phyloP scores from a whole-genome alignment of 2,329 filamentous ascomycete genomes.

The Colletotrichum sp. region DNA sequence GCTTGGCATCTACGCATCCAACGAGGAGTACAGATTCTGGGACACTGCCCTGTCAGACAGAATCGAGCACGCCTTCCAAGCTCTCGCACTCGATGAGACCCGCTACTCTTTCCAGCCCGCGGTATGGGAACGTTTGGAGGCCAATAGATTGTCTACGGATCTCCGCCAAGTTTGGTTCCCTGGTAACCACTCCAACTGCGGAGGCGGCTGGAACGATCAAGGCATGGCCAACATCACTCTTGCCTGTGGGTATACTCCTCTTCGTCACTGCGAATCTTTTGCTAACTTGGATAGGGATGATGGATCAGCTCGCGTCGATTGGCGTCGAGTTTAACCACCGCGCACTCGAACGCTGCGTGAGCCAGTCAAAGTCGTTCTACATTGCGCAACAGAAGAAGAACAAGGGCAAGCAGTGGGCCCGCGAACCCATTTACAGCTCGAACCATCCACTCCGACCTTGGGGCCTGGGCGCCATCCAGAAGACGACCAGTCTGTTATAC shows the following conservation, averaged over 20 bases:
- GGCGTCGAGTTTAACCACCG: constrained; percentile 52
- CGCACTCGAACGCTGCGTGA: constrained; percentile 44
- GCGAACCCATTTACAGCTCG: constrained; percentile 48
- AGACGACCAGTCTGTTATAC: constrained; percentile 44
- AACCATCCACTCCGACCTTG: constrained; percentile 53
- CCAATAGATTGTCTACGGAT: constrained; percentile 43
- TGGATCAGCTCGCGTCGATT: constrained; percentile 57
- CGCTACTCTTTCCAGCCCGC: constrained; percentile 59
- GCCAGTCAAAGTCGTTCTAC: constrained; percentile 28
- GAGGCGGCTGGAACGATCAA: constrained; percentile 66
- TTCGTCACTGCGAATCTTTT: background rate
- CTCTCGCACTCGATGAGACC: constrained; percentile 61
- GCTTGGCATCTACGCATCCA: constrained; percentile 48
- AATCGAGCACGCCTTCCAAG: constrained; percentile 63
- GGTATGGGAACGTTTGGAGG: constrained; percentile 53
- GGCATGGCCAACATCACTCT: constrained; percentile 44
- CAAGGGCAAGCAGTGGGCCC: constrained; percentile 42
- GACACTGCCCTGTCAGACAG: constrained; percentile 56
- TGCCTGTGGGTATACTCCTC: constrained; percentile 33
- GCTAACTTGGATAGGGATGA: constrained; percentile 48
- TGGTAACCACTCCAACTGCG: constrained; percentile 72
- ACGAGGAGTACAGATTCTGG: constrained; percentile 56
- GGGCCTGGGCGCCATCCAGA: constrained; percentile 50
- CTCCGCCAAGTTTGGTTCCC: constrained; percentile 68
- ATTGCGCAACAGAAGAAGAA: constrained; percentile 23